Percentiles rank a stretch among this genome's conserved stretches.
Evolutionary conservation across 257 asterid species (phyloP).

Genomic region (Forsythia viridissima): DNA sequence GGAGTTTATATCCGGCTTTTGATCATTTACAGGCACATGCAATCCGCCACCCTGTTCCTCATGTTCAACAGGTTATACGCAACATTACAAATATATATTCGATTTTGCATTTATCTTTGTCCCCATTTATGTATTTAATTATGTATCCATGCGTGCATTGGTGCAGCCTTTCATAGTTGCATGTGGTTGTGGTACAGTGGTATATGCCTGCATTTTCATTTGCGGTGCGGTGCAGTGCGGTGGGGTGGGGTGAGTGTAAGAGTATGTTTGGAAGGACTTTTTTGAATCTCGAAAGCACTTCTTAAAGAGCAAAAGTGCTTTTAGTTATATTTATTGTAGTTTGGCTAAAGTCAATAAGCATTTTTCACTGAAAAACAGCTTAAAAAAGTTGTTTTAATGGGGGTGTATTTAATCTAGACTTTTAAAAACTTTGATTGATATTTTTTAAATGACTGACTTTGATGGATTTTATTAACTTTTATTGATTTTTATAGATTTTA

Average conservation of each 20-base stretch:
- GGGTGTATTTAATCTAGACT: no score
- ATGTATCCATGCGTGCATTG: not conserved
- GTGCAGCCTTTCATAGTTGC: not conserved
- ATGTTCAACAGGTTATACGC: constrained; percentile 51
- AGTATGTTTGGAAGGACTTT: no score
- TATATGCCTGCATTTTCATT: not conserved
- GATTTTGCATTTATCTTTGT: not conserved
- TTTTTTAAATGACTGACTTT: no score
- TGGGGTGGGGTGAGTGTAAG: not conserved
- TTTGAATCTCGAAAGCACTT: no score
- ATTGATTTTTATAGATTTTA: no score
- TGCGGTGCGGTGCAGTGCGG: not conserved
- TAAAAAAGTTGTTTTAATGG: no score
- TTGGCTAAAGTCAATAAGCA: no score
- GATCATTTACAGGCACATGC: constrained; percentile 70
- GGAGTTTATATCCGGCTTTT: constrained; percentile 54
- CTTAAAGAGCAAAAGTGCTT: no score
- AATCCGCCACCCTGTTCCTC: constrained; percentile 50
- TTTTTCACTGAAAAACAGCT: no score
- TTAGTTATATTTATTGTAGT: no score
- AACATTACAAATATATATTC: not conserved
- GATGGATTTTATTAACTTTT: no score
- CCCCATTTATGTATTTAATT: not conserved
- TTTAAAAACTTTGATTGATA: no score
- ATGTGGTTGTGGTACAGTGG: not conserved